A percentile compares a stretch with the other conserved stretches of the same genome.
These are phyloP conservation scores for Ilyonectria sp. DNA, from an alignment of 2,329 filamentous ascomycete species.

Conservation along the genomic window DNA sequence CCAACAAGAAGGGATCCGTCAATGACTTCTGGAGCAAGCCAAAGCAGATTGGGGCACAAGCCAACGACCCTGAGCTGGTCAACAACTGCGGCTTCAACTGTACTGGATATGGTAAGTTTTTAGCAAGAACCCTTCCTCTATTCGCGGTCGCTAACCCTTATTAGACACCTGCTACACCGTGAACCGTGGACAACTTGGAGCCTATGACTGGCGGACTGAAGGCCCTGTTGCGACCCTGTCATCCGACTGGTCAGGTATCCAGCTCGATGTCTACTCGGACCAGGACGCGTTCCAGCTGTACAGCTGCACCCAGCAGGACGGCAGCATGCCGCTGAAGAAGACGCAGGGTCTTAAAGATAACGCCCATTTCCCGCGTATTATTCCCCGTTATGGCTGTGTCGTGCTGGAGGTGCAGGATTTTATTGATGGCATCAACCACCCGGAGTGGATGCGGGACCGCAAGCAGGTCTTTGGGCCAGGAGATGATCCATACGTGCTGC, in stretches of 20 bases:
- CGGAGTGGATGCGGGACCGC: constrained; percentile 81
- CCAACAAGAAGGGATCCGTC: constrained; percentile 76
- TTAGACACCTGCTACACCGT: constrained; percentile 78
- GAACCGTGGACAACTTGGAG: constrained; percentile 70
- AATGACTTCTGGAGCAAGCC: constrained; percentile 88
- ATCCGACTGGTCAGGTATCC: constrained; percentile 85
- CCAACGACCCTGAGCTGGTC: constrained; percentile 72
- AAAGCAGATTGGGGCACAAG: constrained; percentile 83
- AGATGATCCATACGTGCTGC: constrained; percentile 72
- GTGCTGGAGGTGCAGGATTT: constrained; percentile 95
- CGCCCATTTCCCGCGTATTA: constrained; percentile 70
- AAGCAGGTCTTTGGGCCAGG: constrained; percentile 75
- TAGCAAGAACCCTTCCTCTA: neutral
- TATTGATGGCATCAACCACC: constrained; percentile 95
- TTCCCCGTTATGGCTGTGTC: constrained; percentile 85
- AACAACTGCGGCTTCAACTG: constrained; percentile 87
- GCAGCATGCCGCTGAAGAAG: constrained; percentile 77
- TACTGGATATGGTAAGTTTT: constrained; percentile 81
- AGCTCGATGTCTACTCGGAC: constrained; percentile 84
- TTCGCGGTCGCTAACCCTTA: neutral
- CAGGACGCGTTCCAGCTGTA: constrained; percentile 93
- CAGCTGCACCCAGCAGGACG: constrained; percentile 84
- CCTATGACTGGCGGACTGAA: constrained; percentile 75
- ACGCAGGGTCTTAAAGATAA: constrained; percentile 76
- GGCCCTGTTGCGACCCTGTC: constrained; percentile 77